Evolutionary conservation across 192 early-diverging fungal species (phyloP).

Genomic region (Coemansia sp.): DNA sequence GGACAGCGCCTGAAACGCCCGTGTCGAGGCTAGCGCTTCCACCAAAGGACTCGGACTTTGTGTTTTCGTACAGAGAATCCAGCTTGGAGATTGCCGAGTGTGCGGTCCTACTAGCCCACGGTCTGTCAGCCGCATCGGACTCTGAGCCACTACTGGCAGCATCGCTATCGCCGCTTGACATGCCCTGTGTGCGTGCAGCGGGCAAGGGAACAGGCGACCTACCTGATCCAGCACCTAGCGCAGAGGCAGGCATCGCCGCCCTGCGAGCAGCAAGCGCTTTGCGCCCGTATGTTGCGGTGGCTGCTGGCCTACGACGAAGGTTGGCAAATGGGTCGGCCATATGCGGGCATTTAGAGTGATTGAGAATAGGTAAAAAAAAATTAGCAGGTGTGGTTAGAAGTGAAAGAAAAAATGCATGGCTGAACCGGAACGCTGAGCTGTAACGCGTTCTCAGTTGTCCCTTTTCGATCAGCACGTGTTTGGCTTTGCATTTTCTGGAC

Average conservation of each 20-base stretch:
- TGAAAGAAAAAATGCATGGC: neutral
- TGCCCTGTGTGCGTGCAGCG: neutral
- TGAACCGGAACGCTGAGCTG: neutral
- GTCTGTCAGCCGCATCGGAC: neutral
- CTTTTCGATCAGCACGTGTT: no score
- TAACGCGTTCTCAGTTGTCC: neutral
- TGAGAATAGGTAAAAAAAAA: constrained; percentile 9
- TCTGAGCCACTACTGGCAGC: neutral
- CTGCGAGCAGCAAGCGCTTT: constrained; percentile 44
- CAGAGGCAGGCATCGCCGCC: constrained; percentile 19
- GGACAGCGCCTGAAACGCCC: neutral
- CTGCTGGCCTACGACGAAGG: constrained; percentile 42
- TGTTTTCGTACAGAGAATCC: constrained; percentile 33
- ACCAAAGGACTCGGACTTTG: neutral
- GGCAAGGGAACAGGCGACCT: neutral
- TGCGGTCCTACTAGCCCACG: constrained; percentile 25
- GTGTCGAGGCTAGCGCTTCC: no score
- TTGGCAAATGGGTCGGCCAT: constrained; percentile 50
- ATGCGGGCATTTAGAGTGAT: constrained; percentile 13
- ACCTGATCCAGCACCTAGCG: no score
- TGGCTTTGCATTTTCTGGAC: neutral
- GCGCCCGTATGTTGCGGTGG: constrained; percentile 44
- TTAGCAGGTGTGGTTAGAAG: neutral
- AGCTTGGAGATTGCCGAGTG: constrained; percentile 35
- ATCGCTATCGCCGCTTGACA: neutral